Conservation (phyloP, 345 rosid species). For the Gossypium ekmanianum region DNA sequence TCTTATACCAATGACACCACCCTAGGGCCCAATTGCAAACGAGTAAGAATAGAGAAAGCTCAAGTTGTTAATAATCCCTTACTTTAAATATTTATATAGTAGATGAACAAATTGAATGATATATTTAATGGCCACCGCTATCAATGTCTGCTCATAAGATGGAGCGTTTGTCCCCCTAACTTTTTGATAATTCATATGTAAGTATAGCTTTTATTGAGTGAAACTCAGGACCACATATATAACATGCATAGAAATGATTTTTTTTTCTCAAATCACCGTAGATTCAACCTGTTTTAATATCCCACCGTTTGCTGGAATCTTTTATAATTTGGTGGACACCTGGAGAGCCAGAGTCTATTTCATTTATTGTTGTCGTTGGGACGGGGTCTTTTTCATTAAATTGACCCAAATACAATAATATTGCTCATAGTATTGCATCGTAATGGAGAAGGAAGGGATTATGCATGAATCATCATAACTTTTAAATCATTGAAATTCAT, state of each 20-base stretch:
- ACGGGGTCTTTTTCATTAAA: not conserved
- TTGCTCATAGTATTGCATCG: not conserved
- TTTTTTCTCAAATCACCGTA: not conserved
- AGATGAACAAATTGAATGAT: not conserved
- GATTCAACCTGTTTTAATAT: not conserved
- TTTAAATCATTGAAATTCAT: slow-evolving; percentile 18
- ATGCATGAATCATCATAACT: slow-evolving; percentile 25
- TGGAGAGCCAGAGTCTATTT: not conserved
- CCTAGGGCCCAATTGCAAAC: not conserved
- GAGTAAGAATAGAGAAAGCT: not conserved
- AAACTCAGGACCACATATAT: not conserved
- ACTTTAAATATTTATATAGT: not conserved
- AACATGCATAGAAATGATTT: too few relatives aligned
- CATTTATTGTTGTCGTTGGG: not conserved
- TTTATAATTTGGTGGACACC: not conserved
- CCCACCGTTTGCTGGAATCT: not conserved
- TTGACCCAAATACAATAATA: not conserved
- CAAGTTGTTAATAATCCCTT: not conserved
- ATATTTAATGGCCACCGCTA: not conserved
- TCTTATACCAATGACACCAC: not conserved
- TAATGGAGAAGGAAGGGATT: not conserved
- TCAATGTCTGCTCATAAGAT: not conserved
- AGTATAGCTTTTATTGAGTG: too few relatives aligned
- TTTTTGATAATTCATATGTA: not conserved
- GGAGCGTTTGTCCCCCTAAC: not conserved